Conservation (phyloP, 139 green algal genomes). For the Picocystis salinarum region DNA sequence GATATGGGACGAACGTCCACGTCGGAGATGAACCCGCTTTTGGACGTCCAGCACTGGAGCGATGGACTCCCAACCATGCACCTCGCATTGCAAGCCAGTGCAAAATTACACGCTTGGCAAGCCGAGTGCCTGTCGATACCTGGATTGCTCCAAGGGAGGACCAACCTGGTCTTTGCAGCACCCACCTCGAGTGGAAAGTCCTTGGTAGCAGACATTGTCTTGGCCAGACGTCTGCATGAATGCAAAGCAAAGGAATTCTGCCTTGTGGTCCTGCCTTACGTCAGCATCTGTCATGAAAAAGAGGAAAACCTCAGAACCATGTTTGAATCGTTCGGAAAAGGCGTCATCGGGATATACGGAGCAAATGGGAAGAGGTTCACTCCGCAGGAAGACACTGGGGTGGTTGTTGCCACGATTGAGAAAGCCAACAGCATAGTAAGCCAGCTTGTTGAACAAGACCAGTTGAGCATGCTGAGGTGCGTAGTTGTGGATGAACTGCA, state of each 20-base stretch:
- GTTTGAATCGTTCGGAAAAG: slow-evolving; percentile 3
- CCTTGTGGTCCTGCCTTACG: slow-evolving; percentile 46
- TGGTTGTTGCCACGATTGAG: slow-evolving; percentile 71
- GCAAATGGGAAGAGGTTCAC: slow-evolving; percentile 2
- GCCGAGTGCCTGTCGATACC: slow-evolving; percentile 15
- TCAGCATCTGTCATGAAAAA: slow-evolving; percentile 43
- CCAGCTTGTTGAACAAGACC: slow-evolving; percentile 31
- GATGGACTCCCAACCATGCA: too few species aligned
- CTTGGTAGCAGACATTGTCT: slow-evolving; percentile 59
- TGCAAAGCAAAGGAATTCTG: slow-evolving; percentile 3
- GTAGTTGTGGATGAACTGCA: slow-evolving; percentile 83
- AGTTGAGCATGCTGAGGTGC: slow-evolving; percentile 30
- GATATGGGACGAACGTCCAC: too few species aligned
- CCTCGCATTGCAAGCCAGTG: too few species aligned
- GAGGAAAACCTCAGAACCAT: slow-evolving; percentile 17
- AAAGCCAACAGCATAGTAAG: slow-evolving; percentile 67
- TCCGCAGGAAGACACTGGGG: slow-evolving; percentile 8
- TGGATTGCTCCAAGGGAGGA: slow-evolving; percentile 36
- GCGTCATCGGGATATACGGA: slow-evolving; percentile 5
- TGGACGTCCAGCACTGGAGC: too few species aligned
- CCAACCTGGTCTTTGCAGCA: slow-evolving; percentile 62
- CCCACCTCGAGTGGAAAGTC: slow-evolving; percentile 69
- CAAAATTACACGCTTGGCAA: slow-evolving; percentile 14
- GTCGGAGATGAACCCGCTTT: too few species aligned
- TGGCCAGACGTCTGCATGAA: slow-evolving; percentile 1